Base-by-base conservation (phyloP, 108 stramenopile genomes). In the Craspedostauros australis region DNA sequence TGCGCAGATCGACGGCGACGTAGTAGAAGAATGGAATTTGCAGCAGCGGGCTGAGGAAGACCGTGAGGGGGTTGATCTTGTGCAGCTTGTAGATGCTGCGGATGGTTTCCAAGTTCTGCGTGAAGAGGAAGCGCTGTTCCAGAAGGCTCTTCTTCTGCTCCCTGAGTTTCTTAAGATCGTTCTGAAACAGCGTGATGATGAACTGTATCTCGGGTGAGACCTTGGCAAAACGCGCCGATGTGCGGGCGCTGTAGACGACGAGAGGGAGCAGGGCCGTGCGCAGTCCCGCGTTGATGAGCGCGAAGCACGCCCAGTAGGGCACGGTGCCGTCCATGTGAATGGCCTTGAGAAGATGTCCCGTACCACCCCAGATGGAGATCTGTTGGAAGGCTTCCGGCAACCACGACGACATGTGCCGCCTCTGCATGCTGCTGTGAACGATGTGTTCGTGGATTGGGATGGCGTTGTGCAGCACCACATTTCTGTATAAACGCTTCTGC, bases 131-230 rank as follows among this genome's bases (percentile, higher is more conserved):
- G 19, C 68, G 62, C 50, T 66, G 66, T 24, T 62, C 65, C 7
- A 44, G 44, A 16, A 52, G 41, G 9, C 48, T 27, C 11, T 61
- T 68, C 9, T 67, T 73, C 21, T 75, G 53, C 7, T 57, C 68
- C 22, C 68, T 61, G 54, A 84, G 62, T 36, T 56, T 59, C 41
- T 74, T 66, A 27, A 86, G 60, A 69, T 88, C 86, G 30, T 74
- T 76, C 18, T 68, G 68, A 60, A 84, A 88, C 20, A 73, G 60
- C 9, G 68, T 73, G 5, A 86, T 50, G 31, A 88, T 50, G 40
- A 88, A 92, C 39, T 86, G 84, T 3, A 92, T 62, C 59, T 92
- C 91, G n/a, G 86, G 86, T 1, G 80, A 72, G 0, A 88, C 85
- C 49, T 79, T 82, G 31, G 77, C 84, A 62, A 84, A 84, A 9